These are phyloP conservation scores for Oxytropis ochrocephala DNA, from an alignment of 306 rosid species.

Conservation along the genomic window DNA sequence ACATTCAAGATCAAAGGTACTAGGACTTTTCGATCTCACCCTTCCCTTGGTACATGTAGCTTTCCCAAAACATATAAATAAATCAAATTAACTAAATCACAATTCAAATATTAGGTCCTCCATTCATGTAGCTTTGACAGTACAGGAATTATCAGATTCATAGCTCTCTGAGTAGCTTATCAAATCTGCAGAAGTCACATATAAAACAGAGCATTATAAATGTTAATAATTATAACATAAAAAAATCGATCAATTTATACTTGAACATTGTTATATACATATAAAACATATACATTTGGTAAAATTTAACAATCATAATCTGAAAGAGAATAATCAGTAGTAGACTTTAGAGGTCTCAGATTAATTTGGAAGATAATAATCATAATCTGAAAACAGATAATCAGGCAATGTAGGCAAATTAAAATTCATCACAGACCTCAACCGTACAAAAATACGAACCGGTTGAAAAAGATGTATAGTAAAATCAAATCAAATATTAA, in stretches of 20 bases:
- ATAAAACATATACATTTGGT: neutral
- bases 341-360: constrained; percentile 25
- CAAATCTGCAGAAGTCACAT: no score
- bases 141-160: no score
- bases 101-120: no score
- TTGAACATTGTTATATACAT: neutral
- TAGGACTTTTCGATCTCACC: constrained; percentile 23
- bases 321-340: no score
- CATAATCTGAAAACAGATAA: constrained; percentile 17
- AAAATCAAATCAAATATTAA: neutral
- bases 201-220: no score
- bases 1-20: constrained; percentile 66
- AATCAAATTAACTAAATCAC: no score
- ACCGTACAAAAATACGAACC: neutral
- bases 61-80: neutral
- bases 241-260: no score
- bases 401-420: constrained; percentile 42
- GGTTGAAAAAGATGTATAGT: neutral
- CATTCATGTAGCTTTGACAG: no score
- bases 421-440: constrained; percentile 31
- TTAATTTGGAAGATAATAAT: neutral
- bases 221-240: no score
- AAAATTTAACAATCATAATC: neutral
- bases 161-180: no score
- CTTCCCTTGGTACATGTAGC: constrained; percentile 89